Base-by-base conservation (phyloP, 345 rosid species). In the Eucalyptus pauciflora region DNA sequence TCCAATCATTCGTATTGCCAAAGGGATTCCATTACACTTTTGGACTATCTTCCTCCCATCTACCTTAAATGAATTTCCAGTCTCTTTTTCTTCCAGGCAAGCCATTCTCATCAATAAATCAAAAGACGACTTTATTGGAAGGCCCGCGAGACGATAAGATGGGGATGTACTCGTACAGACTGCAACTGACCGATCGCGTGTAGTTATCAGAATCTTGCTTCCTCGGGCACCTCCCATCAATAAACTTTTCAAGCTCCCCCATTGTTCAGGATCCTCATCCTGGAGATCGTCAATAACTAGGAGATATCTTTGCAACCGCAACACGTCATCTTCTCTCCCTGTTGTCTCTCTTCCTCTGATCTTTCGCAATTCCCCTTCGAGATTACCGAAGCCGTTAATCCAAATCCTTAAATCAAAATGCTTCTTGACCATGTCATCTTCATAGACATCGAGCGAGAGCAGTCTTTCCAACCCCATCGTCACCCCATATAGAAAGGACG, bases 161-260 rank as follows among this genome's bases (percentile, higher is more conserved):
- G 29, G 6, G 25, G 5, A 0, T 56, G 27, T 56, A 9, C 13
- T 22, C 11, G 1, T 15, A 15, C 0, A 0, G 52, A 0, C 18
- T 0, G 7, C 52, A 50, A 15, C 0, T 2, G 1, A 2, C 7
- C 0, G 0, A 0, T 16, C 0, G 27, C 0, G 0, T 24, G 29
- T 56, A 22, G 62, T 56, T 56, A 56, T 56, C 29, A 56, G 27
- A 56, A 56, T 56, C 62, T 56, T 56, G 62, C 29, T 56, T 56
- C 29, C 62, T 22, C 0, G 5, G 6, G 62, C 62, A 56, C 13
- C 62, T 22, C 27, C 62, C 62, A 56, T 56, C 62, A 24, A 56
- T 24, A 24, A 56, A 56, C 1, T 56, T 56, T 24, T 56, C 62
- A 22, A 24, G 12, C 12, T 24, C 6, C 3, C 1, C 25, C 11